phyloP scores from a whole-genome alignment of 352 stramenopile species.

The Pythium volutum region DNA sequence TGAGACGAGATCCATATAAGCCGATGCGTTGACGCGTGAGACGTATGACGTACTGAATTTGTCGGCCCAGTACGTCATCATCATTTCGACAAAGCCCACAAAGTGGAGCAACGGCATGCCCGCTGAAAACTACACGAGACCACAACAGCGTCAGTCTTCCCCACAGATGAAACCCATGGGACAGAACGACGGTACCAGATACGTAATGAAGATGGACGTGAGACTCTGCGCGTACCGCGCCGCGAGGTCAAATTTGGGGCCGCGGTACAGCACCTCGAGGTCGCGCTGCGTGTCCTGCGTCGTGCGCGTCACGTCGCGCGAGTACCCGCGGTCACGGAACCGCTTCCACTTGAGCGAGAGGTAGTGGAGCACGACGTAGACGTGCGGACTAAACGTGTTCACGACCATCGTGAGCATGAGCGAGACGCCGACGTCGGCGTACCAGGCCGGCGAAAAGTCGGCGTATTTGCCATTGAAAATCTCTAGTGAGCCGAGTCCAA shows the following conservation, averaged over 20 bases:
- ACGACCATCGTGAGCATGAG: constrained; percentile 85
- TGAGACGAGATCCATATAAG: neutral
- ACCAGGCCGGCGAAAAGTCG: constrained; percentile 76
- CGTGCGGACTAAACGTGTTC: constrained; percentile 71
- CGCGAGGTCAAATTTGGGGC: constrained; percentile 75
- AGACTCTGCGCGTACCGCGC: constrained; percentile 71
- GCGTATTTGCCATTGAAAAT: constrained; percentile 73
- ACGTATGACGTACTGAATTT: constrained; percentile 72
- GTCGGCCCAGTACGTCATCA: constrained; percentile 83
- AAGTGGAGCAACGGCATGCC: constrained; percentile 79
- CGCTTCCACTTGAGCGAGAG: constrained; percentile 44
- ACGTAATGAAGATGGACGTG: constrained; percentile 79
- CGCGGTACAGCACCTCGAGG: constrained; percentile 69
- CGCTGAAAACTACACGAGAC: constrained; percentile 70
- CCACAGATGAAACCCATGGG: no score
- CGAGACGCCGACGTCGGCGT: constrained; percentile 71
- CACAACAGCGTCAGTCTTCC: no score
- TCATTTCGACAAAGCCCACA: constrained; percentile 65
- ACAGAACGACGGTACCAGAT: constrained; percentile 42
- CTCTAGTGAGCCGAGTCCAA: constrained; percentile 36
- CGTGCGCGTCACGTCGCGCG: constrained; percentile 61
- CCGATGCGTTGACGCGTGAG: no score
- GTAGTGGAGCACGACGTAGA: constrained; percentile 60
- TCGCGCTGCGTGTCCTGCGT: constrained; percentile 83
- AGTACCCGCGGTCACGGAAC: constrained; percentile 57